These are phyloP conservation scores for Carex sylvatica DNA, from an alignment of 202 grass and related monocot genomes.

Conservation along the genomic window DNA sequence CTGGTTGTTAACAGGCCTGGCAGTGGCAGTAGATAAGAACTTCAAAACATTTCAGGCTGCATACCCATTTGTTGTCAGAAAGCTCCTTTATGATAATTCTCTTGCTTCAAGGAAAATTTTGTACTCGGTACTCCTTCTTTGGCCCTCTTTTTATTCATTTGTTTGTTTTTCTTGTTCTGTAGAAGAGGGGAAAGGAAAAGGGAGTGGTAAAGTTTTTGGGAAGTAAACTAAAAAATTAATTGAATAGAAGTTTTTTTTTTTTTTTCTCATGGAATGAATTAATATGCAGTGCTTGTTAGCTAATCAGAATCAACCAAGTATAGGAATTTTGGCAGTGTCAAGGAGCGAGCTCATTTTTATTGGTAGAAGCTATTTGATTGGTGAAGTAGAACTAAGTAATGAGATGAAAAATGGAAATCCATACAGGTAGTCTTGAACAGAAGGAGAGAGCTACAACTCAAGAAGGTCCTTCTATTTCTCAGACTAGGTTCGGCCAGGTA, in stretches of 20 bases:
- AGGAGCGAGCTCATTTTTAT: not conserved
- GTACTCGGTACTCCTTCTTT: constrained; percentile 54
- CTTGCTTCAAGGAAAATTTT: constrained; percentile 69
- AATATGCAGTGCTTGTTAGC: not conserved
- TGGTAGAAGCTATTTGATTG: not conserved
- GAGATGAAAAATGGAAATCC: constrained; percentile 22
- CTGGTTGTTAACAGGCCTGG: constrained; percentile 60
- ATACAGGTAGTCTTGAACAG: constrained; percentile 72
- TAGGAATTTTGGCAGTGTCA: constrained; percentile 10
- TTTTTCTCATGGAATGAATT: not conserved
- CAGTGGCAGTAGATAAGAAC: constrained; percentile 55
- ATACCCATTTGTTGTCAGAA: constrained; percentile 82
- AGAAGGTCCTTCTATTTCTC: constrained; percentile 68
- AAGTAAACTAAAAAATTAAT: not conserved
- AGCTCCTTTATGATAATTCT: constrained; percentile 90
- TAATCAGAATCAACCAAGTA: not conserved
- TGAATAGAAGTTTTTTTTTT: not conserved
- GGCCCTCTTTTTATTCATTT: constrained; percentile 7
- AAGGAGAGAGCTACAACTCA: constrained; percentile 73
- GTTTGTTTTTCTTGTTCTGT: not conserved
- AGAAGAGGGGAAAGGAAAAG: not conserved
- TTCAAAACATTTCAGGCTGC: constrained; percentile 98
- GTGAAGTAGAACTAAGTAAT: constrained; percentile 1
- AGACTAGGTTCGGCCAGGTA: constrained; percentile 63
- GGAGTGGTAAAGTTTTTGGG: not conserved